Percentiles rank a stretch among this genome's conserved stretches.
phyloP scores from a whole-genome alignment of 148 eudicot genomes.

The Pharnaceum exiguum region DNA sequence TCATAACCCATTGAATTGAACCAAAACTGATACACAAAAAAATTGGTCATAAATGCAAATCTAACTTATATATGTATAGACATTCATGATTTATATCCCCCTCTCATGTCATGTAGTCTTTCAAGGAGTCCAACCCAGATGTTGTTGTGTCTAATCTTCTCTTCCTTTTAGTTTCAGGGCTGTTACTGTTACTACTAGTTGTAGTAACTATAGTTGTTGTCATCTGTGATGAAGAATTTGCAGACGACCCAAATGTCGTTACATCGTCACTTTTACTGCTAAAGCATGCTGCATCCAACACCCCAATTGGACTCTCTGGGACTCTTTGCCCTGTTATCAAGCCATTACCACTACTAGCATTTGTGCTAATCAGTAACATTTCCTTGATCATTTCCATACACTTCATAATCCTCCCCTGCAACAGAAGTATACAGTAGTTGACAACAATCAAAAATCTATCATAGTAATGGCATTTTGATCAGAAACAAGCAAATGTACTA shows the following conservation, averaged over 20 bases:
- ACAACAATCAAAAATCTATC: too few relatives aligned
- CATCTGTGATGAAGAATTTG: constrained; percentile 27
- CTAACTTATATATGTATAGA: constrained; percentile 1
- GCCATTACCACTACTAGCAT: constrained; percentile 6
- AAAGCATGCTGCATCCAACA: constrained; percentile 58
- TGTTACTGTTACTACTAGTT: not conserved
- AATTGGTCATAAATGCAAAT: constrained; percentile 4
- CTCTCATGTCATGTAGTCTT: not conserved
- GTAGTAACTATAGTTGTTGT: too few relatives aligned
- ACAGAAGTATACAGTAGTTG: not conserved
- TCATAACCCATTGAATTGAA: too few relatives aligned
- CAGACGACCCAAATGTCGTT: constrained; percentile 21
- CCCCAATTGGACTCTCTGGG: constrained; percentile 62
- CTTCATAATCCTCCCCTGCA: constrained; percentile 54
- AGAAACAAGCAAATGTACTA: not conserved
- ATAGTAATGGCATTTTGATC: too few relatives aligned
- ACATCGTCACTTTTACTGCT: constrained; percentile 46
- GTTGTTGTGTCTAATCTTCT: constrained; percentile 28
- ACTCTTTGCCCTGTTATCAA: constrained; percentile 13
- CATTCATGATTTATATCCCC: not conserved
- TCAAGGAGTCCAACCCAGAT: constrained; percentile 9
- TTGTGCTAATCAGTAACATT: constrained; percentile 20
- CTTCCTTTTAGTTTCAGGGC: constrained; percentile 44
- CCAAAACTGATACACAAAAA: constrained; percentile 18
- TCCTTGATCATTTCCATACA: constrained; percentile 52